Evolutionary conservation across 495 filamentous ascomycete species (phyloP), one percentile per base, ranked within the genome.

Genomic region (Podospora sp.): DNA sequence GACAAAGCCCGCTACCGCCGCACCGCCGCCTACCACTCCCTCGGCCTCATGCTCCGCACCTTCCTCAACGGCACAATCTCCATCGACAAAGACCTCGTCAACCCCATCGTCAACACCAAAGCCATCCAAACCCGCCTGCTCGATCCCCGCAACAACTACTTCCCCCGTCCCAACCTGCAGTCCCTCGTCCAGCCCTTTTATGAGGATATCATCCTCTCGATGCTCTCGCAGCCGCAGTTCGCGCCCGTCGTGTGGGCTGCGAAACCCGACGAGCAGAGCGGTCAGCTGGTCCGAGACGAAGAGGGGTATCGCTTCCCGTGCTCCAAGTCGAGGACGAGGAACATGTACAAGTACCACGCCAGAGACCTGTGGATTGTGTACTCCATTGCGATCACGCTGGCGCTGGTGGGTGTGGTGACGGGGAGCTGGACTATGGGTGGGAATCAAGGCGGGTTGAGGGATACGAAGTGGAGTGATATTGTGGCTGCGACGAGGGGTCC

Each of bases 351-450:
- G 11, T 80, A 76, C 25, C 72, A 76, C 63, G 70, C 62, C 26
- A 67, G 73, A 21, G 73, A 79, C 55, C 66, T 80, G 33, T 80
- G 78, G 76, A 76, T 79, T 46, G 77, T 79, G 20, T 80, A 80
- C 24, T 56, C 69, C 27, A 69, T 79, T 24, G 62, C 73, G 8
- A 74, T 78, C 40, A n/a, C 70, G 35, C 65, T 78, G 24, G 71
- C 70, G 2, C 46, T 71, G 18, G 61, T 55, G 2, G 77, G 64
- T 8, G 65, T 77, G 2, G 62, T 70, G 1, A 52, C 60, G 0
- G 78, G 78, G 21, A 63, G 65, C 6, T 11, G 73, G 51, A 71
- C 77, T 36, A 63, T 80, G 11, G 40, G 69, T 2, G 77, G 75
- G 51, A 76, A 80, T 62, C 71, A 74, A 26, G 72, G 72, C 6